Evolutionary conservation across 2,329 filamentous ascomycete species (phyloP).

Genomic region (Aspergillus arachidicola): DNA sequence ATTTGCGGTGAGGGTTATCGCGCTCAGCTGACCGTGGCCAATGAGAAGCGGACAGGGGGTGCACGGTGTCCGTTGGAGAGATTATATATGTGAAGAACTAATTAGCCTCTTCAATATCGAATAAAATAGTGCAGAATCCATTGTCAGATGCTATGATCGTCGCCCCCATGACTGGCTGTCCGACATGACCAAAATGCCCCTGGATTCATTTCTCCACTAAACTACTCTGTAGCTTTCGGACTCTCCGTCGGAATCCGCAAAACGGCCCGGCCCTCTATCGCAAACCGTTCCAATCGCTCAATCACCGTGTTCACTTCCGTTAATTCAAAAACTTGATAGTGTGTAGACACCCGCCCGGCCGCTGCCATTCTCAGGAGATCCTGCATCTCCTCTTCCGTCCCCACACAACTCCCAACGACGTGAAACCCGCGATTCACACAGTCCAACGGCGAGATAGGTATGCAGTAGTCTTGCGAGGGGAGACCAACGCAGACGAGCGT

Average conservation of each 20-base stretch:
- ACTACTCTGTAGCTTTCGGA: background rate
- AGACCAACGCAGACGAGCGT: conserved; percentile 46
- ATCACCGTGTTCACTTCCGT: conserved; percentile 27
- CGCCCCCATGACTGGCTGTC: background rate
- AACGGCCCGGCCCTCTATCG: conserved; percentile 30
- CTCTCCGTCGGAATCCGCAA: conserved; percentile 32
- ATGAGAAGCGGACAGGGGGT: background rate
- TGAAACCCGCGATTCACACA: conserved; percentile 38
- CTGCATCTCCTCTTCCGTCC: conserved; percentile 42
- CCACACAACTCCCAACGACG: conserved; percentile 42
- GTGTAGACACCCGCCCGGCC: conserved; percentile 33
- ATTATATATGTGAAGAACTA: background rate
- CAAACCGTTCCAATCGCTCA: conserved; percentile 26
- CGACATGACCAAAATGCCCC: background rate
- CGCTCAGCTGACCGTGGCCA: conserved; percentile 1
- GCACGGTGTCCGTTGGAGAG: background rate
- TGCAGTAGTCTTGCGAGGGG: conserved; percentile 40
- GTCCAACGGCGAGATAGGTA: conserved; percentile 44
- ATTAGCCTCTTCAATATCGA: background rate
- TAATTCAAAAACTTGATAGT: conserved; percentile 28
- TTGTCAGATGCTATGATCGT: background rate
- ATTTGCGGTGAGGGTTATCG: conserved; percentile 7
- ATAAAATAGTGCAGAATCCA: background rate
- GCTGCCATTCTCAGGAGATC: conserved; percentile 40
- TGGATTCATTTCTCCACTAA: background rate